A percentile compares a stretch with the other conserved stretches of the same genome.
These are phyloP conservation scores for Saposhnikovia divaricata DNA, from an alignment of 129 eudicot genomes.

Conservation along the genomic window DNA sequence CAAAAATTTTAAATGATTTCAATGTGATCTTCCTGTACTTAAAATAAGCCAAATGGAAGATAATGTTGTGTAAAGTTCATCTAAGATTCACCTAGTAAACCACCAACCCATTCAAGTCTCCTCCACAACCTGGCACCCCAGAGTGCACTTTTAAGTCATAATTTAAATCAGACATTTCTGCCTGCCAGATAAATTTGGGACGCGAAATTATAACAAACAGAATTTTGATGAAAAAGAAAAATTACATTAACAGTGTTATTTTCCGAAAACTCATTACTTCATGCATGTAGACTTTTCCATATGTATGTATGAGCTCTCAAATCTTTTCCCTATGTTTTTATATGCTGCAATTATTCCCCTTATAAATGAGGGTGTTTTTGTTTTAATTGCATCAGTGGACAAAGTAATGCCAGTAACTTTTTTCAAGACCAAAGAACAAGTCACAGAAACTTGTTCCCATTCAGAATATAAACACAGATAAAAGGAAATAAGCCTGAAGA, in stretches of 20 bases:
- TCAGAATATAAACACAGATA: background rate
- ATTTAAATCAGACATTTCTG: too few relatives aligned
- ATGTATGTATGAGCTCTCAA: background rate
- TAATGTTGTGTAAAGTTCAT: background rate
- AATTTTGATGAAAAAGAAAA: background rate
- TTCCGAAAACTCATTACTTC: too few relatives aligned
- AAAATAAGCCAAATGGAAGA: background rate
- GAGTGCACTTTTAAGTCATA: background rate
- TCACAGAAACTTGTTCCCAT: background rate
- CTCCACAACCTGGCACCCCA: background rate
- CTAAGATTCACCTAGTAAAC: background rate
- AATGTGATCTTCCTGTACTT: background rate
- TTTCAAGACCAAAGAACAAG: background rate
- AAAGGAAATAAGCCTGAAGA: background rate
- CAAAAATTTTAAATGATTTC: too few relatives aligned
- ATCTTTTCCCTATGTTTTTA: background rate
- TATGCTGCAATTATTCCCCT: background rate
- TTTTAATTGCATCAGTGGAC: background rate
- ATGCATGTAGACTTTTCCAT: background rate
- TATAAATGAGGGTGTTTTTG: background rate
- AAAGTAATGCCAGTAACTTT: background rate
- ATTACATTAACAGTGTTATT: background rate
- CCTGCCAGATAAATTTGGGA: background rate
- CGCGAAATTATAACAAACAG: background rate
- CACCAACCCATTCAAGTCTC: background rate